Evolutionary conservation across 495 filamentous ascomycete genomes (phyloP), one percentile per base, ranked within the genome.

Genomic region (Hyaloscypha hepaticicola): DNA sequence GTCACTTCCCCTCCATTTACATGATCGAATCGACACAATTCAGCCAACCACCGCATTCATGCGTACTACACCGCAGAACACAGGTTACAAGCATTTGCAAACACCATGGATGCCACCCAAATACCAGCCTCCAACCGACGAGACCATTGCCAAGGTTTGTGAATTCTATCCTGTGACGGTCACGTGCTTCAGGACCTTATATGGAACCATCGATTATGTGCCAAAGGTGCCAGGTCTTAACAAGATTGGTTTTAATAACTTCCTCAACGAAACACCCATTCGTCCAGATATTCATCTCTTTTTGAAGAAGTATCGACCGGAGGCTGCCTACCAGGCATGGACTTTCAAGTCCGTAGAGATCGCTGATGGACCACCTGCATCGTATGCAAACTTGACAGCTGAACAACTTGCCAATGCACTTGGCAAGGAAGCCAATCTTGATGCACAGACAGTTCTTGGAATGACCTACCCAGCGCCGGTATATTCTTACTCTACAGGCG

Each of bases 351-450:
- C 87, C 11, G 79, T 82, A 14, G 77, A 79, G 21, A 78, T 91
- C 60, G 87, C 89, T 69, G 85, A 83, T 49, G 87, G 80, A 21
- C 86, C 83, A 33, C 67, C 77, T 8, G 84, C 86, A 62, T 74
- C 78, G 0, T 82, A 88, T 60, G 65, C 71, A 41, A 52, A 60
- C 25, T 28, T 70, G 14, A 65, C 61, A 19, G 26, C 72, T 61
- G 21, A 49, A 53, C 62, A 64, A 70, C 24, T 60, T 19, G 50
- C 21, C 8, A 27, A 31, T 60, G 66, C 73, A 24, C 75, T 77
- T 63, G 89, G 91, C 65, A 72, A 76, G 24, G 90, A 94, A 70
- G 90, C 89, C 33, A 89, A 87, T 55, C 76, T 93, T 19, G 90
- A 93, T 66, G 77, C 91, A 0, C 84, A 93, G 66, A 92, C 91